Percentiles rank a stretch among this genome's conserved stretches.
Conservation (phyloP, 1,284 basidiomycete species). For the Caloboletus inedulis region DNA sequence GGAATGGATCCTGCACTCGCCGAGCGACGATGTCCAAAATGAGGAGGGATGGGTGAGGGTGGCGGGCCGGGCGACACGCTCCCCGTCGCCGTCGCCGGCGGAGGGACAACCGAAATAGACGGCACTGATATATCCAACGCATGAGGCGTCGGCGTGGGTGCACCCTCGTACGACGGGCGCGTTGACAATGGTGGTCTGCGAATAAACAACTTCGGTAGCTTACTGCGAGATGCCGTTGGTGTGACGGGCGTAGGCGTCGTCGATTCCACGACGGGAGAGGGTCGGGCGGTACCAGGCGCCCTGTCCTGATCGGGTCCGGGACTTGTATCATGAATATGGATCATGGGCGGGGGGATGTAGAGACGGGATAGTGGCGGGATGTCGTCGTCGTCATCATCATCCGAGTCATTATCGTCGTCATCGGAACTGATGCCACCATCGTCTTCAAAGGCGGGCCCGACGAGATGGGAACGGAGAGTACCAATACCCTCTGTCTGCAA, state of each 20-base stretch:
- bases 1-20: constrained; percentile 32
- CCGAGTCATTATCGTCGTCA: constrained; percentile 44
- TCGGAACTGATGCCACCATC: constrained; percentile 74
- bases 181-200: constrained; percentile 35
- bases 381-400: constrained; percentile 30
- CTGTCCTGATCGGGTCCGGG: constrained; percentile 7
- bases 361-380: constrained; percentile 26
- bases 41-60: constrained; percentile 20
- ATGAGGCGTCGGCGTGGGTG: constrained; percentile 13
- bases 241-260: constrained; percentile 16
- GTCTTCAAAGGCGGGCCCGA: constrained; percentile 61
- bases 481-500: constrained; percentile 84
- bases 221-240: constrained; percentile 22
- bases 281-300: constrained; percentile 27
- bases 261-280: constrained; percentile 20
- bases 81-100: constrained; percentile 4
- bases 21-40: constrained; percentile 31
- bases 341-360: constrained; percentile 29
- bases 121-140: constrained; percentile 9
- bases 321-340: constrained; percentile 15
- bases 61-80: constrained; percentile 9
- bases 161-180: constrained; percentile 30
- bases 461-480: constrained; percentile 70
- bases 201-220: constrained; percentile 40
- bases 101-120: constrained; percentile 10